Evolutionary conservation across 2,329 filamentous ascomycete species (phyloP).

Genomic region (Teratosphaeria pseudoeucalypti): DNA sequence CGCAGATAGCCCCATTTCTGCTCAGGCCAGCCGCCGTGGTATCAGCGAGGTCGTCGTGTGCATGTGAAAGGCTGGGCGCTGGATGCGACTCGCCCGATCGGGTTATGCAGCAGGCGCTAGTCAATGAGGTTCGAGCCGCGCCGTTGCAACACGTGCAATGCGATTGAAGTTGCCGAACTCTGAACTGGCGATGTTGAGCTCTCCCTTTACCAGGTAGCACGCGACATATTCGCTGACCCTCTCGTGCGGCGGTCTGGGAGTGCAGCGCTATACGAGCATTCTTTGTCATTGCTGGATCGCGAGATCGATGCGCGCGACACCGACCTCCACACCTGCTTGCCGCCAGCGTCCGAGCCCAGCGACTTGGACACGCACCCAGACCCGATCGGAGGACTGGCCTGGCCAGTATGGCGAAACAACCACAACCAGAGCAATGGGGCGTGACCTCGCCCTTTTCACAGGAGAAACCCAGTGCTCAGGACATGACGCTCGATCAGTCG

Average conservation of each 20-base stretch:
- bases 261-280: background rate
- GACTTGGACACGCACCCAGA: background rate
- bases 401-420: constrained; percentile 3
- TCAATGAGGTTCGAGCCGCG: background rate
- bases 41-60: background rate
- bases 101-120: background rate
- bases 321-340: background rate
- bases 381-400: background rate
- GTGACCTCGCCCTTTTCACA: constrained; percentile 56
- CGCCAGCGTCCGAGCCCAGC: background rate
- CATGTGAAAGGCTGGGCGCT: background rate
- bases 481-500: constrained; percentile 65
- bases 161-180: background rate
- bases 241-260: background rate
- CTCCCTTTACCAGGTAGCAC: background rate
- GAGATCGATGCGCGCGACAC: background rate
- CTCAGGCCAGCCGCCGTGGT: too few species aligned
- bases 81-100: background rate
- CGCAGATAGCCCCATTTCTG: too few species aligned
- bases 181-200: background rate
- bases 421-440: constrained; percentile 3
- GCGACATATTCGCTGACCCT: background rate
- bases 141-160: background rate
- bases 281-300: background rate
- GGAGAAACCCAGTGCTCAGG: constrained; percentile 62